Evolutionary conservation across 352 stramenopile genomes (phyloP), one percentile per base, ranked within the genome.

Genomic region (Phytopythium cucurbitacearum): DNA sequence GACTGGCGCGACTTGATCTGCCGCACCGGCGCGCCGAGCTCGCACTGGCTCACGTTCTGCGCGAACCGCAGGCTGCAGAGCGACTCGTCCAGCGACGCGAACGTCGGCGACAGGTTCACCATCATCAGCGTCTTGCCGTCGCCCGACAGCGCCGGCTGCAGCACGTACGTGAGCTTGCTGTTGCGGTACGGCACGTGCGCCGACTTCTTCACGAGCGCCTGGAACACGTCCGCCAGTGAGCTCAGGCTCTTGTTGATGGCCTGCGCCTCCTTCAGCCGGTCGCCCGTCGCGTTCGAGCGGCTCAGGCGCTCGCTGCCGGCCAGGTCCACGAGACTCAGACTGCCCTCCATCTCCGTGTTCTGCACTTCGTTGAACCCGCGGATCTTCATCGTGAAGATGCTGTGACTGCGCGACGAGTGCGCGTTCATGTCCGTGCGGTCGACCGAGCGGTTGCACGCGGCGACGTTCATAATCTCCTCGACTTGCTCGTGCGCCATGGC

Each of bases 111-210:
- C 32, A 99, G 70, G 67, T 99, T 99, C 40, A 99, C 97, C 84
- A 99, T 98, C 97, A 99, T 99, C 40, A 99, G 80, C 58, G 97
- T 98, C 79, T 99, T 99, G 40, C 97, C 97, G 74, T 99, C 96
- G 8, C 97, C 97, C 57, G 94, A 98, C 5, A 99, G 86, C 57
- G 95, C 97, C 48, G 98, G 96, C 77, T 99, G 97, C 16, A 99
- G 81, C 39, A 99, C 85, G 68, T 99, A 99, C 21, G 97, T 99
- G 16, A 99, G 80, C 70, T 99, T 99, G 39, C 87, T 98, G 73
- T 99, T 99, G 47, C 98, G 80, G 80, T 99, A 99, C 43, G 97
- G 97, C 32, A 98, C 77, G 59, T 99, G 96, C 16, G 83, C 73
- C 35, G 92, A 91, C 64, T 98, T 98, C 69, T 97, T 98, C 3